phyloP scores from a whole-genome alignment of 2,329 filamentous ascomycete species.

The Microsporum canis region DNA sequence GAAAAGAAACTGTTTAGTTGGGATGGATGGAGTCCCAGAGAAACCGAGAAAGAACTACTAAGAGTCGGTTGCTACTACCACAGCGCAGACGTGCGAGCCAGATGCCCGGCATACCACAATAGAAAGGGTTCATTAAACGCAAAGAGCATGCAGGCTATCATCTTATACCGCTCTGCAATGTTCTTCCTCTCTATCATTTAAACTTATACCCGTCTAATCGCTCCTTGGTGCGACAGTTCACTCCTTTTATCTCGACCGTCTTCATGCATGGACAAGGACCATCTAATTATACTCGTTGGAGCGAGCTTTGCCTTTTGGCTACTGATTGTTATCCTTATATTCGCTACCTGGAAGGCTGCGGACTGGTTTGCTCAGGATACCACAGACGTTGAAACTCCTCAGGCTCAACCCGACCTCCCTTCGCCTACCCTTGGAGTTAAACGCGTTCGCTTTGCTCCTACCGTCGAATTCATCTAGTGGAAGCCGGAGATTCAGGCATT shows the following conservation, averaged over 20 bases:
- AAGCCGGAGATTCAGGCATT: not conserved
- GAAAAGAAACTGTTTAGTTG: too few species aligned
- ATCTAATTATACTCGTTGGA: not conserved
- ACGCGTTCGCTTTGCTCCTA: conserved; percentile 9
- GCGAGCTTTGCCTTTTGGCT: not conserved
- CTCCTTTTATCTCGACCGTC: not conserved
- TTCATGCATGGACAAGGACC: not conserved
- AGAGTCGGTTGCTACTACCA: not conserved
- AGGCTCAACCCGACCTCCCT: not conserved
- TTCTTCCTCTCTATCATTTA: not conserved
- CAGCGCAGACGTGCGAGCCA: not conserved
- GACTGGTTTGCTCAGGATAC: not conserved
- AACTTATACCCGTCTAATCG: not conserved
- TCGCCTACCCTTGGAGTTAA: not conserved
- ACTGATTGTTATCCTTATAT: not conserved
- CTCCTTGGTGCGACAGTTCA: not conserved
- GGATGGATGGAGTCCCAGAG: too few species aligned
- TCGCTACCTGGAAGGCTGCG: conserved; percentile 4
- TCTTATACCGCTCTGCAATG: not conserved
- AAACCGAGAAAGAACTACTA: not conserved
- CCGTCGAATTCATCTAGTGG: not conserved
- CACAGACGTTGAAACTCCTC: not conserved
- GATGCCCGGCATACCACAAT: not conserved
- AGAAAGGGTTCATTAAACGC: not conserved
- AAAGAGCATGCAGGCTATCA: not conserved